A percentile compares a stretch with the other conserved stretches of the same genome.
Evolutionary conservation across 495 filamentous ascomycete genomes (phyloP).

Genomic region (Penicillium robsamsonii): DNA sequence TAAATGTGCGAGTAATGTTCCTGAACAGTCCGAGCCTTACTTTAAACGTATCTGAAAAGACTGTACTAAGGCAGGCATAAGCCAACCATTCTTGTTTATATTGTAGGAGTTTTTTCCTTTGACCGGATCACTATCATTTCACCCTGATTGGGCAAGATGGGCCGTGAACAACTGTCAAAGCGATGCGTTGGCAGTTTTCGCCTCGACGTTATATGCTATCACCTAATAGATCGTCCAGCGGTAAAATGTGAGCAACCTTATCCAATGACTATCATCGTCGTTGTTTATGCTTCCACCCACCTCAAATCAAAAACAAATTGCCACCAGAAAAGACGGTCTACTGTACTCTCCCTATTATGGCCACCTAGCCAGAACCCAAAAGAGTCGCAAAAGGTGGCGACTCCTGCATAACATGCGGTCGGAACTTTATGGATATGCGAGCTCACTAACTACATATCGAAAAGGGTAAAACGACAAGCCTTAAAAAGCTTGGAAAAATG

Average conservation of each 20-base stretch:
- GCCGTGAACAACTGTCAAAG: slow-evolving; percentile 10
- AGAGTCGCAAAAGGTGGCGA: background rate
- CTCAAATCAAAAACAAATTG: no score
- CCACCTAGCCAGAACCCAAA: slow-evolving; percentile 6
- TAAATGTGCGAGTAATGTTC: no score
- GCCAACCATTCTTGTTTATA: no score
- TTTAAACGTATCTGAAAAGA: no score
- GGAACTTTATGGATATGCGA: slow-evolving; percentile 1
- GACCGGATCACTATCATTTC: background rate
- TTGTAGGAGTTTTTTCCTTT: no score
- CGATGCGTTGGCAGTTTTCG: slow-evolving; percentile 13
- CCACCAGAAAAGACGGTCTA: slow-evolving; percentile 8
- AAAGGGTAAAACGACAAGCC: background rate
- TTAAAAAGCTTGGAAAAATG: background rate
- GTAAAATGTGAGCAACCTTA: slow-evolving; percentile 1
- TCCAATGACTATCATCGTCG: slow-evolving; percentile 1
- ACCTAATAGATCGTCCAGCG: slow-evolving; percentile 10
- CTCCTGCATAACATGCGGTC: slow-evolving; percentile 1
- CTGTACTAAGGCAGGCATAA: no score
- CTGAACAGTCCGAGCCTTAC: no score
- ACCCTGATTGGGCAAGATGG: slow-evolving; percentile 8
- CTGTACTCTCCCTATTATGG: background rate
- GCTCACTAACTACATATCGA: slow-evolving; percentile 4
- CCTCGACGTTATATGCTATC: background rate
- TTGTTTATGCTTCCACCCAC: background rate